A percentile compares a stretch with the other conserved stretches of the same genome.
Evolutionary conservation across 768 basidiomycete species (phyloP).

Genomic region (Fistulinella prunicolor): DNA sequence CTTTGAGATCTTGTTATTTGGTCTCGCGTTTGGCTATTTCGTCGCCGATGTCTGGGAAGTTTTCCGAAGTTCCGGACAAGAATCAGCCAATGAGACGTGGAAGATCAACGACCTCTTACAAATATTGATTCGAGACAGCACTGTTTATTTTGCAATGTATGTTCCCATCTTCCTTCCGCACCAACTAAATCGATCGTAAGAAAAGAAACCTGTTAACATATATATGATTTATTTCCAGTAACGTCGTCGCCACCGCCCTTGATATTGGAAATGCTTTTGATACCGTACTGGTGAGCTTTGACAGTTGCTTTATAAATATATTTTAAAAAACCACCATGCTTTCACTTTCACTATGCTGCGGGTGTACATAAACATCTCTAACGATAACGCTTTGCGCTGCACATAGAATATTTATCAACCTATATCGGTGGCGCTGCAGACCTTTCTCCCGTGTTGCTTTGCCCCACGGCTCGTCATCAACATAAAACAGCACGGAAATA

Average conservation of each 20-base stretch:
- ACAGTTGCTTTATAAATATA: too few species aligned
- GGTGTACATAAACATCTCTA: too few species aligned
- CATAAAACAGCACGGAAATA: slow-evolving; percentile 6
- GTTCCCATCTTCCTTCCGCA: background rate
- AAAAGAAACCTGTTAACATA: too few species aligned
- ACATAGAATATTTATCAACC: too few species aligned
- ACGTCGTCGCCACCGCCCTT: background rate
- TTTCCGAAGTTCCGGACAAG: background rate
- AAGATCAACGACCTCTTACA: slow-evolving; percentile 4
- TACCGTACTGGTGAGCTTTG: slow-evolving; percentile 3
- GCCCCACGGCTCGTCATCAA: too few species aligned
- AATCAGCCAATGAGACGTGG: too few species aligned
- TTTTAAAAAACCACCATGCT: too few species aligned
- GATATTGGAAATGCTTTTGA: background rate
- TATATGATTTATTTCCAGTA: slow-evolving; percentile 1
- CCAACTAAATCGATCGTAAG: too few species aligned
- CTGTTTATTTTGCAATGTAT: slow-evolving; percentile 18
- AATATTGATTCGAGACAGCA: slow-evolving; percentile 19
- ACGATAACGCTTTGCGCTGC: too few species aligned
- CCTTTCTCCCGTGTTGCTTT: slow-evolving; percentile 15
- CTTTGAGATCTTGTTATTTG: too few species aligned
- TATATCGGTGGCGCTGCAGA: slow-evolving; percentile 13
- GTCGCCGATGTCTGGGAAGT: background rate
- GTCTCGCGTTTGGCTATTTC: too few species aligned
- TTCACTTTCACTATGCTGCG: too few species aligned